These are phyloP conservation scores for Triticum aestivum DNA, from an alignment of 176 grass and related monocot genomes.

Conservation along the genomic window DNA sequence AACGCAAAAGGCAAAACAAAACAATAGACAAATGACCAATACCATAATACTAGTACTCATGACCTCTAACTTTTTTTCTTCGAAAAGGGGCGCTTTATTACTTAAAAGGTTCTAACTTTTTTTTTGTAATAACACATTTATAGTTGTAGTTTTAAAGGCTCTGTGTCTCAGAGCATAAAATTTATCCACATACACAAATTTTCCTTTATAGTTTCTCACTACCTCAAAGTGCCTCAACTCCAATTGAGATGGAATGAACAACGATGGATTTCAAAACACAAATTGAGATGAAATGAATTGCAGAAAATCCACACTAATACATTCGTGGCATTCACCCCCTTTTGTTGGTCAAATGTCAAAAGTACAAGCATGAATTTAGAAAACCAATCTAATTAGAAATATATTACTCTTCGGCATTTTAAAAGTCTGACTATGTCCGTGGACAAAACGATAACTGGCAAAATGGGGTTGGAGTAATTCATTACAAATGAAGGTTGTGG, in stretches of 20 bases:
- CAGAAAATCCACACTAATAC: neutral
- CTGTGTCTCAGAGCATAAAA: neutral
- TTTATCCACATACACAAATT: neutral
- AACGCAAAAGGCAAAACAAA: neutral
- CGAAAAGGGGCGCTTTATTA: too few relatives aligned
- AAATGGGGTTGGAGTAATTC: neutral
- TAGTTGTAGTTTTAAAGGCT: neutral
- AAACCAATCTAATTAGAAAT: neutral
- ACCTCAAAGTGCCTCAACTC: neutral
- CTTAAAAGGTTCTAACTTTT: too few relatives aligned
- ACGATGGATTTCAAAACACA: too few relatives aligned
- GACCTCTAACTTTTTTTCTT: neutral
- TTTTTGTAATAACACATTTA: neutral
- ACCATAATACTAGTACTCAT: neutral
- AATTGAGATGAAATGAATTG: too few relatives aligned
- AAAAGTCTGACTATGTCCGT: neutral
- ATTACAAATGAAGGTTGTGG: neutral
- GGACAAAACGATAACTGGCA: neutral
- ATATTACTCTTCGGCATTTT: neutral
- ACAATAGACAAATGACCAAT: neutral
- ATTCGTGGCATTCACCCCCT: neutral
- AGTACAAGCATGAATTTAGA: neutral
- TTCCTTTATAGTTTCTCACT: neutral
- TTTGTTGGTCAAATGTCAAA: neutral
- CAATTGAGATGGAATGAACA: neutral